These are phyloP conservation scores for Stipa capillata DNA, from an alignment of 176 grass and related monocot genomes.

Conservation along the genomic window DNA sequence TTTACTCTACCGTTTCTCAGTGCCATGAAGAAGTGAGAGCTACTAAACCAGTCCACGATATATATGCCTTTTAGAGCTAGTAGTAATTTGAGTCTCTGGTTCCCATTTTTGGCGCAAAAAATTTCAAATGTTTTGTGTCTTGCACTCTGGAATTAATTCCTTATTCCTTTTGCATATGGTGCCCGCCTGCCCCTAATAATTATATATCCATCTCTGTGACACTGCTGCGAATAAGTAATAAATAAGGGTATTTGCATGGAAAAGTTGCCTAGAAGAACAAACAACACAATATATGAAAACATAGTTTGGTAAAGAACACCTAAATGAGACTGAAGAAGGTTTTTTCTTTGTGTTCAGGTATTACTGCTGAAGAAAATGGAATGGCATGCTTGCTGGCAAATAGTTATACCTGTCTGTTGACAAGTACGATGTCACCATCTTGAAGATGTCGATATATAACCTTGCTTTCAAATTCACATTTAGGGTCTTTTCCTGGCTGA, in stretches of 20 bases:
- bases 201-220: too few relatives aligned
- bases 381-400: neutral
- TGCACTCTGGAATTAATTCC: neutral
- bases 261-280: neutral
- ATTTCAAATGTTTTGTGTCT: too few relatives aligned
- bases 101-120: too few relatives aligned
- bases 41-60: too few relatives aligned
- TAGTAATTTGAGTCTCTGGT: too few relatives aligned
- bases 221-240: too few relatives aligned
- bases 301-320: neutral
- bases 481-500: conserved; percentile 62
- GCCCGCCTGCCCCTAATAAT: too few relatives aligned
- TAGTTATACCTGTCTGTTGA: conserved; percentile 82
- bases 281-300: neutral
- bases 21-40: too few relatives aligned
- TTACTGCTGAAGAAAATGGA: neutral
- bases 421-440: conserved; percentile 89
- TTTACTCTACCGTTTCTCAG: too few relatives aligned
- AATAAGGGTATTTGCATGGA: neutral
- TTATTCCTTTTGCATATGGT: too few relatives aligned
- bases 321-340: neutral
- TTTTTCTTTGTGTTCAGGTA: neutral
- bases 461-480: conserved; percentile 70
- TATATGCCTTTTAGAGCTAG: too few relatives aligned
- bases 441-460: conserved; percentile 80